Evolutionary conservation across 768 basidiomycete species (phyloP).

Genomic region (Boletus tomentosulus): DNA sequence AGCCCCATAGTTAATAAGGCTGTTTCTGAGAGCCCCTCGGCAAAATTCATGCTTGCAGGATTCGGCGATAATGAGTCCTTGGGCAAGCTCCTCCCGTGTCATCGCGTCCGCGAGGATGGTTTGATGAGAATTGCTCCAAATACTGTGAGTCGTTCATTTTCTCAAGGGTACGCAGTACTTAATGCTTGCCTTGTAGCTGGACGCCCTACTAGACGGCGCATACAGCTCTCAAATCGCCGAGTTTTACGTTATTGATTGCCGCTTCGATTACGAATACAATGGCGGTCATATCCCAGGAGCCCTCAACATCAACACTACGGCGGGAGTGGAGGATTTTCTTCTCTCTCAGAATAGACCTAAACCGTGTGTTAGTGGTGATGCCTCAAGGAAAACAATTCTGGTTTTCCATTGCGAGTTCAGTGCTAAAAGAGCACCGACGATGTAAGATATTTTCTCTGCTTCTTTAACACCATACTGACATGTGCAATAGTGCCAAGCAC

Average conservation of each 20-base stretch:
- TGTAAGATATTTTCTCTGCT: slow-evolving; percentile 49
- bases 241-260: slow-evolving; percentile 89
- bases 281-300: slow-evolving; percentile 94
- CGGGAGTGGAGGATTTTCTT: slow-evolving; percentile 75
- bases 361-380: slow-evolving; percentile 73
- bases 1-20: slow-evolving; percentile 44
- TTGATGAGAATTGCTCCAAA: slow-evolving; percentile 80
- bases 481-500: slow-evolving; percentile 73
- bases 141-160: slow-evolving; percentile 54
- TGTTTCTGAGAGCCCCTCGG: slow-evolving; percentile 54
- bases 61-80: slow-evolving; percentile 92
- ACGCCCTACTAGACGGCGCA: slow-evolving; percentile 70
- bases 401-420: slow-evolving; percentile 99
- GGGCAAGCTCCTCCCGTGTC: slow-evolving; percentile 93
- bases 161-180: neutral
- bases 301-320: slow-evolving; percentile 82
- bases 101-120: slow-evolving; percentile 91
- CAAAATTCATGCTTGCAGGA: slow-evolving; percentile 56
- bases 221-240: slow-evolving; percentile 61
- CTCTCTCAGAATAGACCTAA: slow-evolving; percentile 60
- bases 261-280: slow-evolving; percentile 93
- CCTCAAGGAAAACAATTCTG: slow-evolving; percentile 71
- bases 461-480: slow-evolving; percentile 4
- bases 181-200: slow-evolving; percentile 48
- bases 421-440: slow-evolving; percentile 91